phyloP scores from a whole-genome alignment of 139 green algal species.

The Chlorella sorokiniana region DNA sequence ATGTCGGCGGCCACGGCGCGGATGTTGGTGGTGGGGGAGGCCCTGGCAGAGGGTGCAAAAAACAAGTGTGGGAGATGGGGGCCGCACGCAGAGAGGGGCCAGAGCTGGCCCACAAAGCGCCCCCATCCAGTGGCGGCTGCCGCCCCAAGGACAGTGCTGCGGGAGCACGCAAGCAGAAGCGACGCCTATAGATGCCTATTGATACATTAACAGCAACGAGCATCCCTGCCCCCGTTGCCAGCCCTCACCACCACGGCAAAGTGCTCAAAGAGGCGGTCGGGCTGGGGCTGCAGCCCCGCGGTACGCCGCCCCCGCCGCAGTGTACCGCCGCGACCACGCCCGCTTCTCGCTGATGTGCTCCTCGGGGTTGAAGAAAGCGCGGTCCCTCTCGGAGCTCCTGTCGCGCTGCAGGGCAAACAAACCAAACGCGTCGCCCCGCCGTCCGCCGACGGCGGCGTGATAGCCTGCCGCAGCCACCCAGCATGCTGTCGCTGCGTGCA shows the following conservation, averaged over 20 bases:
- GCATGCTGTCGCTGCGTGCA: no score
- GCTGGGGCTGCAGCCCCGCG: not conserved
- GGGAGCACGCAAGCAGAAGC: not conserved
- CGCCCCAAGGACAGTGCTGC: no score
- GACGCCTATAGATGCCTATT: not conserved
- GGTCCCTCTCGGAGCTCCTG: not conserved
- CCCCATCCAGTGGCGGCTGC: no score
- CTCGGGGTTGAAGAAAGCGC: conserved; percentile 38
- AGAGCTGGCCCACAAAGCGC: no score
- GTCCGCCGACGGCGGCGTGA: no score
- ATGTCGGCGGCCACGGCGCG: conserved; percentile 40
- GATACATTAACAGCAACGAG: no score
- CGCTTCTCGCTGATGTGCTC: conserved; percentile 43
- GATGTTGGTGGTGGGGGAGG: conserved; percentile 68
- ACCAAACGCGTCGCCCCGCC: no score
- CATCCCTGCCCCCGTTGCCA: no score
- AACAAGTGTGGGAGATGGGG: not conserved
- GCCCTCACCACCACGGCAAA: conserved; percentile 74
- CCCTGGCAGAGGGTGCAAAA: conserved; percentile 50
- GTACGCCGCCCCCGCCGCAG: not conserved
- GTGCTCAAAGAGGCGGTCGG: conserved; percentile 68
- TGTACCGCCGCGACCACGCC: conserved; percentile 16
- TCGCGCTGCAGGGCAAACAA: conserved; percentile 9
- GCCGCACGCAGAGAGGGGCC: not conserved
- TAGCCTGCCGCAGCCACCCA: no score